Evolutionary conservation across 352 stramenopile genomes (phyloP).

Genomic region (Globisporangium echinulatum): DNA sequence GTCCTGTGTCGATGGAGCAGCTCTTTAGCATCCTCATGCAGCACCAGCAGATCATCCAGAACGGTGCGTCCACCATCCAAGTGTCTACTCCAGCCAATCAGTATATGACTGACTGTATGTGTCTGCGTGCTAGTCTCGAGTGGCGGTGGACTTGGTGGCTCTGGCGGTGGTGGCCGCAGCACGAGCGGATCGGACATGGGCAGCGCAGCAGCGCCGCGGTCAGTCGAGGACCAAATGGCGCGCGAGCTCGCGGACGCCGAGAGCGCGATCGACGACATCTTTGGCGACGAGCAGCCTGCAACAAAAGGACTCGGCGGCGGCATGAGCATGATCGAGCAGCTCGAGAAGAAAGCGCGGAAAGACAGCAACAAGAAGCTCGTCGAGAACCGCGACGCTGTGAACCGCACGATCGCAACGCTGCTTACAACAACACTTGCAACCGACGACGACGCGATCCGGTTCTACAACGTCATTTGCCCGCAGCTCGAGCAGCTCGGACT

Average conservation of each 20-base stretch:
- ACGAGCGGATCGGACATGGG: constrained; percentile 15
- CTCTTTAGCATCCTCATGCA: constrained; percentile 85
- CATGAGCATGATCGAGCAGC: constrained; percentile 85
- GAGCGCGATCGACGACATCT: constrained; percentile 79
- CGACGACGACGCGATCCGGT: constrained; percentile 68
- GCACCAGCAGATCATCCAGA: constrained; percentile 84
- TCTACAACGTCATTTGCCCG: constrained; percentile 44
- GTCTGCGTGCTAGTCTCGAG: constrained; percentile 32
- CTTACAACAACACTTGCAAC: constrained; percentile 37
- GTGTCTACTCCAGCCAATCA: too few relatives aligned
- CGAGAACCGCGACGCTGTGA: constrained; percentile 59
- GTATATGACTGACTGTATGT: background rate
- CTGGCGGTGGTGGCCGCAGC: constrained; percentile 9
- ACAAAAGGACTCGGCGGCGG: constrained; percentile 56
- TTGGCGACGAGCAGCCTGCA: constrained; percentile 70
- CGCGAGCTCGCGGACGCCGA: constrained; percentile 71
- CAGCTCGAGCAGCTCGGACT: constrained; percentile 67
- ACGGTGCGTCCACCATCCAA: constrained; percentile 30
- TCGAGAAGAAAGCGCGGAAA: constrained; percentile 81
- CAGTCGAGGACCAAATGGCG: constrained; percentile 82
- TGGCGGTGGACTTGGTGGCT: background rate
- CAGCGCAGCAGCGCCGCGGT: constrained; percentile 20
- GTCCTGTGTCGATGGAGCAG: constrained; percentile 79
- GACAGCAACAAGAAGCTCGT: constrained; percentile 87
- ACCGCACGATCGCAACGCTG: constrained; percentile 44